Conservation (phyloP, 208 protist species). For the Leishmania gerbilli region DNA sequence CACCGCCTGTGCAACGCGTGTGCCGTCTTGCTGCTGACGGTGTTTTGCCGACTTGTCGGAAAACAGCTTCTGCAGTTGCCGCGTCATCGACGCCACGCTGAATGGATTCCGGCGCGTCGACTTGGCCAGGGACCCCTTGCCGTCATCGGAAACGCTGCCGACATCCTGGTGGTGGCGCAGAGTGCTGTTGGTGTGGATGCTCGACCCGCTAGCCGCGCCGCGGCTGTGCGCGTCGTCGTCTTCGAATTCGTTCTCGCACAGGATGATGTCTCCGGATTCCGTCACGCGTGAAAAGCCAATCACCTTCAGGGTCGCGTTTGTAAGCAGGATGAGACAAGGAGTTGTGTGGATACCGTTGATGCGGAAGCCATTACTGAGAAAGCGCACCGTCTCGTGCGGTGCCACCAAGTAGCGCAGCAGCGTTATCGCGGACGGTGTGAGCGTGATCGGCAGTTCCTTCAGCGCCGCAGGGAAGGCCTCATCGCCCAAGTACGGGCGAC, state of each 20-base stretch:
- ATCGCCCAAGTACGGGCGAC: constrained; percentile 50
- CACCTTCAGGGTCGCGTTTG: constrained; percentile 61
- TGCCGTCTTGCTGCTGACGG: constrained; percentile 71
- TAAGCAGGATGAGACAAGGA: constrained; percentile 85
- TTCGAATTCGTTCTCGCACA: constrained; percentile 54
- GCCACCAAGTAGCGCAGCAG: constrained; percentile 75
- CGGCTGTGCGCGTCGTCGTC: constrained; percentile 12
- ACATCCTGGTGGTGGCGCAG: neutral
- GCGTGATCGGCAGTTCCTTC: constrained; percentile 47
- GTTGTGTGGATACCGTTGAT: constrained; percentile 84
- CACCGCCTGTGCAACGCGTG: constrained; percentile 78
- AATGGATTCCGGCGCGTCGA: constrained; percentile 28
- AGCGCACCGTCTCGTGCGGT: constrained; percentile 73
- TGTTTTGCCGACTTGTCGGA: constrained; percentile 39
- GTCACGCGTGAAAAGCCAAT: constrained; percentile 80
- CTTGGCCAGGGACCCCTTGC: constrained; percentile 4
- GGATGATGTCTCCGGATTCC: constrained; percentile 76
- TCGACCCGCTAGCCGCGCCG: constrained; percentile 11
- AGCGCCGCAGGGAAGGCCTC: constrained; percentile 29
- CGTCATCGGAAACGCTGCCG: neutral
- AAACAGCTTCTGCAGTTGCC: constrained; percentile 74
- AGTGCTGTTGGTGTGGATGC: constrained; percentile 8
- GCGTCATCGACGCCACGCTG: constrained; percentile 54
- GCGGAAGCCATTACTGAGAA: constrained; percentile 90
- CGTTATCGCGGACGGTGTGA: constrained; percentile 66